Evolutionary conservation across 2,329 filamentous ascomycete species (phyloP), one percentile per base, ranked within the genome.

Genomic region (Apiospora phragmitis): DNA sequence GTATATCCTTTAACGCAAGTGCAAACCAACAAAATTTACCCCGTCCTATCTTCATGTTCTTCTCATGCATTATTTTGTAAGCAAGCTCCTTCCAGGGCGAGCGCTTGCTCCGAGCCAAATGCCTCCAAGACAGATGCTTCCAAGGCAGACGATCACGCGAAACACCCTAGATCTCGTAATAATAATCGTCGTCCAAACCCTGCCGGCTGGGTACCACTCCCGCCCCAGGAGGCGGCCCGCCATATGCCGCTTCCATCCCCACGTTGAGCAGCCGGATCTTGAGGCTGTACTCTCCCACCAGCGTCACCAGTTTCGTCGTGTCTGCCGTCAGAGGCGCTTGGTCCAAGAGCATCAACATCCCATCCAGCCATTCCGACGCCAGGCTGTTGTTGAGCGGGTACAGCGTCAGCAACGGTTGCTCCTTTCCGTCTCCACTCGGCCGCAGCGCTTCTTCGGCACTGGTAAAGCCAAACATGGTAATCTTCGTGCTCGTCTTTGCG

Each of bases 321-420:
- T 98, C 95, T 3, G 94, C 90, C n/a, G 96, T 99, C 79, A 99
- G 98, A 26, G 96, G 96, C 71, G 95, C 90, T 81, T 99, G 96
- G 78, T 97, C 94, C 32, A 99, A 87, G 69, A 99, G 86, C 94
- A 99, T 97, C 70, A 98, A 87, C 74, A 99, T 84, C 0, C 96
- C 96, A 80, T 99, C 96, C 6, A 99, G 87, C 96, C 96, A 99
- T 82, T 99, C 96, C 0, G 94, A 97, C 12, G 96, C 96, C 66
- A 96, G 84, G 74, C 90, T 93, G 79, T 96, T 92, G 71, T 90
- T 93, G 71, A 90, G 85, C 7, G 95, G 95, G 80, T 94, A 91
- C 68, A 99, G 86, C n/a, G 92, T 93, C 69, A 99, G 85, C 29
- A 98, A 88, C 0, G 93, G 87, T 68, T 90, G 85, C 80, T 98